phyloP scores from a whole-genome alignment of 768 basidiomycete genomes.

The Xerocomellus intermedius region DNA sequence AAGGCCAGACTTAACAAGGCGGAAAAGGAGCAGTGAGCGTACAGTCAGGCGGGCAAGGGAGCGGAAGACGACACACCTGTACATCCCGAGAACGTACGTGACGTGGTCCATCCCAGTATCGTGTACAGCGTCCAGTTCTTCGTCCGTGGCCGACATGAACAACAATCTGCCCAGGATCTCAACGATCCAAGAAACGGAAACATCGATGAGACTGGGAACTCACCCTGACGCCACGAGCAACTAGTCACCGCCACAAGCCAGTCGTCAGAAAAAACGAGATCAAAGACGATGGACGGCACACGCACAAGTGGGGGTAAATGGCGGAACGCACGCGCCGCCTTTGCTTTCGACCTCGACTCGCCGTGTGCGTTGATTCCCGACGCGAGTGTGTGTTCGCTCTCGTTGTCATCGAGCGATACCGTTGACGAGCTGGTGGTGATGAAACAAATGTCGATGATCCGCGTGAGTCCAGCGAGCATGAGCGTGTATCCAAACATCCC shows the following conservation, averaged over 20 bases:
- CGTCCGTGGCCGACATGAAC: constrained; percentile 94
- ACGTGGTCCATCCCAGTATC: constrained; percentile 85
- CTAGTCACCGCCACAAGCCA: constrained; percentile 34
- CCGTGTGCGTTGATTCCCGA: constrained; percentile 28
- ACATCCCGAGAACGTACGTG: constrained; percentile 83
- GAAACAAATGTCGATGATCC: constrained; percentile 85
- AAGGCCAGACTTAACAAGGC: constrained; percentile 50
- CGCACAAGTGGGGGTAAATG: constrained; percentile 88
- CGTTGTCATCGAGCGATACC: constrained; percentile 43
- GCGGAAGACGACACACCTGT: constrained; percentile 48
- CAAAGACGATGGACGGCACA: constrained; percentile 13
- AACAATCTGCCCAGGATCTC: constrained; percentile 48
- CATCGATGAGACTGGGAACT: constrained; percentile 9
- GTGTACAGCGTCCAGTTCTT: constrained; percentile 73
- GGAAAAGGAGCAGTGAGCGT: background rate
- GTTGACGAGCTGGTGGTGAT: constrained; percentile 43
- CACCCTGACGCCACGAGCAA: constrained; percentile 74
- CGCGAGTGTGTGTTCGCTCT: constrained; percentile 68
- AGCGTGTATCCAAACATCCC: constrained; percentile 81
- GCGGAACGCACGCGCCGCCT: constrained; percentile 63
- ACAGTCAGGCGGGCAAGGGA: background rate
- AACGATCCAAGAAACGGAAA: background rate
- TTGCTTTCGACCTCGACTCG: constrained; percentile 28
- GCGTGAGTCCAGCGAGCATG: constrained; percentile 76
- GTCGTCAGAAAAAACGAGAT: constrained; percentile 2